Evolutionary conservation across 768 basidiomycete species (phyloP), one percentile per base, ranked within the genome.

Genomic region (Vararia minispora): DNA sequence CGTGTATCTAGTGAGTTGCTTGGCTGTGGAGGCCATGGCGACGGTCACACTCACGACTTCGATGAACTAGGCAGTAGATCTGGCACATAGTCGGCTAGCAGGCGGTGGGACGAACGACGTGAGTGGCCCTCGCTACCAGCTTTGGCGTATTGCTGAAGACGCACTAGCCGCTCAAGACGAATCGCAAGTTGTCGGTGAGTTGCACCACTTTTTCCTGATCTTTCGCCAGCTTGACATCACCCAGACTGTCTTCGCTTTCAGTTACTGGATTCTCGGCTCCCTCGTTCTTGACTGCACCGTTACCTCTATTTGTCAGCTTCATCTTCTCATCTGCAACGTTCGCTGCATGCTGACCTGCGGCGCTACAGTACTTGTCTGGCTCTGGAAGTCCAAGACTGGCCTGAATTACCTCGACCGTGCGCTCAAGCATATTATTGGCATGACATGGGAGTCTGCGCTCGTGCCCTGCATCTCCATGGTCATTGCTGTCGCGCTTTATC

Each of bases 181-280:
- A 48, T 23, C 41, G 41, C 12, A 42, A 38, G 7, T 40, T 48
- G 17, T 33, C 33, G 34, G 47, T 35, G 33, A 45, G 44, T 24
- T n/a, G 14, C n/a, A n/a, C n/a, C n/a, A n/a, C n/a, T n/a, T n/a
- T n/a, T n/a, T n/a, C n/a, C n/a, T n/a, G n/a, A n/a, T n/a, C n/a
- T n/a, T n/a, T n/a, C n/a, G n/a, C n/a, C n/a, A n/a, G 18, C 13
- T 20, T 32, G 12, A 31, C 24, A 23, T 28, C 14, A 35, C 32
- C 32, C 30, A 66, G 66, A 64, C 63, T 10, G 52, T 63, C 3
- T 48, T 64, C 17, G 59, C 65, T 4, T 69, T 69, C 48, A 58
- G 64, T 1, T 63, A 64, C 36, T 71, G 66, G 66, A 62, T 67
- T 17, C 60, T 64, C 42, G 66, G 62, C 5, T 64, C 64, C 18